phyloP scores from a whole-genome alignment of 495 filamentous ascomycete species.

The Hypoxylon rickii region DNA sequence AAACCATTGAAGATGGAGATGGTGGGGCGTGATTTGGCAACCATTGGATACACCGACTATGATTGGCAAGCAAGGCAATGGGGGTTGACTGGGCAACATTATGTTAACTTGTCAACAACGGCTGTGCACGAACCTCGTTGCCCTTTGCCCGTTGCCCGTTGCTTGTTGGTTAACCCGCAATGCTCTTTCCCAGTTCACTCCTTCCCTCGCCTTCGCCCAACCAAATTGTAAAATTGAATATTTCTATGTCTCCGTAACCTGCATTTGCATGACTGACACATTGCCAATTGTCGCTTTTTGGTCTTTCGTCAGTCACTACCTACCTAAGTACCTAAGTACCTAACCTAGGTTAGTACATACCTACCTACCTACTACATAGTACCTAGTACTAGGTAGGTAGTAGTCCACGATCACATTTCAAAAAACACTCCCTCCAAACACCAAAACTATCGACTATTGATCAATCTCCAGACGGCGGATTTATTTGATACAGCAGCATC shows the following conservation, averaged over 20 bases:
- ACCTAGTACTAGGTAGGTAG: too few relatives aligned
- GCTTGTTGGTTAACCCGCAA: conserved; percentile 14
- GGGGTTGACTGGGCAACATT: conserved; percentile 21
- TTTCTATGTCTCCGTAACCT: not conserved
- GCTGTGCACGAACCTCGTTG: not conserved
- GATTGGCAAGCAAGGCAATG: not conserved
- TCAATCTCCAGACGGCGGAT: too few relatives aligned
- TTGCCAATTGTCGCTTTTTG: conserved; percentile 3
- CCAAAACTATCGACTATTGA: too few relatives aligned
- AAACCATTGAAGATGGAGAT: conserved; percentile 12
- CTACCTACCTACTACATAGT: too few relatives aligned
- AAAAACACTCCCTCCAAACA: too few relatives aligned
- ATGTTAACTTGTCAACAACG: conserved; percentile 32
- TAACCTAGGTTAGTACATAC: too few relatives aligned
- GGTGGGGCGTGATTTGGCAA: too few relatives aligned
- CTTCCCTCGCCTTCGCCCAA: conserved; percentile 24
- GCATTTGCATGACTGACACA: conserved; percentile 22
- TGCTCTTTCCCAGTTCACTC: conserved; percentile 15
- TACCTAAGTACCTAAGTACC: too few relatives aligned
- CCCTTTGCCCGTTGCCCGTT: not conserved
- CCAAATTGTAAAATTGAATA: conserved; percentile 19
- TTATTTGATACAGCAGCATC: too few relatives aligned
- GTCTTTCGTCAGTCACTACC: too few relatives aligned
- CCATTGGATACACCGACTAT: conserved; percentile 12
- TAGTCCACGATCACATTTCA: too few relatives aligned